phyloP scores from a whole-genome alignment of 805 yeast genomes.

The Candida caryicola region DNA sequence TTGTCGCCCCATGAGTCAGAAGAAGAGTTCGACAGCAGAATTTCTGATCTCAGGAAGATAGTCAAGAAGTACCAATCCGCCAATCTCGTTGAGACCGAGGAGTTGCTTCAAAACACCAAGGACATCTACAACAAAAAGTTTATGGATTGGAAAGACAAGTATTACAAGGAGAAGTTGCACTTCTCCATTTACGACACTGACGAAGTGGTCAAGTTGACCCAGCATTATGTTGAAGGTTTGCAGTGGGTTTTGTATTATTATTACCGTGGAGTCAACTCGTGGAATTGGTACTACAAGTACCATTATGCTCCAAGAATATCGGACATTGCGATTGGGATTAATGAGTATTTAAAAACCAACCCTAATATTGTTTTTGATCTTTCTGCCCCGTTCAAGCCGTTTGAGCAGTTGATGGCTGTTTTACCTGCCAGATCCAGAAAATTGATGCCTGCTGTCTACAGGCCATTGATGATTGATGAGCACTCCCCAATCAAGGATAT shows the following conservation, averaged over 20 bases:
- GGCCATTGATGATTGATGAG: constrained; percentile 82
- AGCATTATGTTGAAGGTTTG: constrained; percentile 86
- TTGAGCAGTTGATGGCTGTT: constrained; percentile 96
- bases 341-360: constrained; percentile 39
- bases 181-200: constrained; percentile 63
- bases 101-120: constrained; percentile 45
- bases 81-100: constrained; percentile 58
- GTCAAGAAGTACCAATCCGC: constrained; percentile 68
- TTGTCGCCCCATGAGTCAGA: constrained; percentile 63
- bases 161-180: constrained; percentile 77
- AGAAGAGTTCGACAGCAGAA: constrained; percentile 59
- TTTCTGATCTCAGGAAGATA: constrained; percentile 48
- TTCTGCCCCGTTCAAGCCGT: constrained; percentile 85
- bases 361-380: constrained; percentile 53
- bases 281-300: constrained; percentile 92
- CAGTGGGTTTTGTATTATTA: constrained; percentile 96
- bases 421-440: constrained; percentile 86
- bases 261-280: constrained; percentile 86
- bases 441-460: constrained; percentile 73
- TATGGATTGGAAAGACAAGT: constrained; percentile 77
- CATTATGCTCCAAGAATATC: constrained; percentile 95
- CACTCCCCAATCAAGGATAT: constrained; percentile 85
- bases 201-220: constrained; percentile 58
- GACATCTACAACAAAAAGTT: constrained; percentile 72
- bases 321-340: constrained; percentile 73